phyloP scores from a whole-genome alignment of 2,329 filamentous ascomycete species.

The Phoma sp. region DNA sequence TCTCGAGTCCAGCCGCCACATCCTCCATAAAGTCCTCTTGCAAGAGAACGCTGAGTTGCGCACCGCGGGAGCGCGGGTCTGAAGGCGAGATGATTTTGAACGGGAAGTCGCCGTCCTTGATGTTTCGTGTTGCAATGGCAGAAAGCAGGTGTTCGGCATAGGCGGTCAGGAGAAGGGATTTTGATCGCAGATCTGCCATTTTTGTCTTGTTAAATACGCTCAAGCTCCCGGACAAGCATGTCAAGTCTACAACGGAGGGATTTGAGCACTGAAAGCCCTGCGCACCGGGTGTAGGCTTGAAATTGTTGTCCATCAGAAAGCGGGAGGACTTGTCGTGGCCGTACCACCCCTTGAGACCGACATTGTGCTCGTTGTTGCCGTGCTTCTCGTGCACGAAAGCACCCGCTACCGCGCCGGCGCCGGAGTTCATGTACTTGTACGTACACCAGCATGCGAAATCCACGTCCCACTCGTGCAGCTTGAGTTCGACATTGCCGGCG shows the following conservation, averaged over 20 bases:
- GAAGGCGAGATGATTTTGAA: slow-evolving; percentile 70
- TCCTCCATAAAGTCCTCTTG: slow-evolving; percentile 71
- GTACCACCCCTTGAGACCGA: slow-evolving; percentile 84
- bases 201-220: slow-evolving; percentile 75
- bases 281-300: slow-evolving; percentile 78
- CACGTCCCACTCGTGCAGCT: slow-evolving; percentile 85
- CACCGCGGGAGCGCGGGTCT: slow-evolving; percentile 72
- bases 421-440: slow-evolving; percentile 92
- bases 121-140: slow-evolving; percentile 30
- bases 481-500: slow-evolving; percentile 80
- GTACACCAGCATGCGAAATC: slow-evolving; percentile 94
- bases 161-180: slow-evolving; percentile 75
- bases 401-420: slow-evolving; percentile 80
- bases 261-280: slow-evolving; percentile 86
- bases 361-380: slow-evolving; percentile 67
- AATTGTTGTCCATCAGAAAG: slow-evolving; percentile 84
- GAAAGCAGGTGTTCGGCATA: slow-evolving; percentile 59
- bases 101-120: slow-evolving; percentile 30
- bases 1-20: slow-evolving; percentile 70
- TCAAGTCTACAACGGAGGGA: slow-evolving; percentile 79
- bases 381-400: slow-evolving; percentile 81
- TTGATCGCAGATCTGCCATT: slow-evolving; percentile 72
- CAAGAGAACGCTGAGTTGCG: slow-evolving; percentile 80
- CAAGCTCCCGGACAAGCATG: slow-evolving; percentile 74
- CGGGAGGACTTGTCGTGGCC: slow-evolving; percentile 77